Evolutionary conservation across 805 yeast genomes (phyloP), one percentile per base, ranked within the genome.

Genomic region (Pichia kluyveri): DNA sequence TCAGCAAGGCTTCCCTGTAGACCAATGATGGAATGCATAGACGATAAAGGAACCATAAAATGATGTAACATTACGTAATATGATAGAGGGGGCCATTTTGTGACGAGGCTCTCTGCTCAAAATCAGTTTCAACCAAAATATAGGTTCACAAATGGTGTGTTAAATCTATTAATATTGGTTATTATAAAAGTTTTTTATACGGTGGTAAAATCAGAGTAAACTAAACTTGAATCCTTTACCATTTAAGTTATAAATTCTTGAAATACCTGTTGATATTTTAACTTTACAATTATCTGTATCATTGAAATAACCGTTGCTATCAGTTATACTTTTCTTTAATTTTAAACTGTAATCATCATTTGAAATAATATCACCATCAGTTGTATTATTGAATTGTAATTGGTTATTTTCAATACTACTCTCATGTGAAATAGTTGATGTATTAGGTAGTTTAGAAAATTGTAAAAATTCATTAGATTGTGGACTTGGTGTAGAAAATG

Each of bases 221-320:
- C 37, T 34, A 27, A 44, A 44, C 19, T 44, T 44, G 28, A 44
- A 48, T 12, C 45, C 45, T 4, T 40, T 19, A 15, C 77, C 77
- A 44, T 64, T 62, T 5, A 67, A 57, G 50, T 73, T 73, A 50
- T 73, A 77, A 32, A 71, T 57, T 30, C 61, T 57, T 6, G 70
- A 62, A 6, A 62, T 63, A 14, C 71, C 73, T 0, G 76, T 71
- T 44, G 69, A 63, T 12, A 72, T 65, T 48, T 70, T 75, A 14
- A 72, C 65, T 48, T 71, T 75, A 40, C 38, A 39, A 32, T 44
- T 36, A 26, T 27, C 7, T 12, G 19, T 19, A 9, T 38, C 2
- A 32, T 15, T 34, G n/a, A 56, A 60, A 15, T 34, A 12, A 11
- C 18, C 34, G 10, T 41, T 36, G 23, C 34, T 55, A 8, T 34